Evolutionary conservation across 2,329 filamentous ascomycete genomes (phyloP).

Genomic region (Podosphaera xanthii): DNA sequence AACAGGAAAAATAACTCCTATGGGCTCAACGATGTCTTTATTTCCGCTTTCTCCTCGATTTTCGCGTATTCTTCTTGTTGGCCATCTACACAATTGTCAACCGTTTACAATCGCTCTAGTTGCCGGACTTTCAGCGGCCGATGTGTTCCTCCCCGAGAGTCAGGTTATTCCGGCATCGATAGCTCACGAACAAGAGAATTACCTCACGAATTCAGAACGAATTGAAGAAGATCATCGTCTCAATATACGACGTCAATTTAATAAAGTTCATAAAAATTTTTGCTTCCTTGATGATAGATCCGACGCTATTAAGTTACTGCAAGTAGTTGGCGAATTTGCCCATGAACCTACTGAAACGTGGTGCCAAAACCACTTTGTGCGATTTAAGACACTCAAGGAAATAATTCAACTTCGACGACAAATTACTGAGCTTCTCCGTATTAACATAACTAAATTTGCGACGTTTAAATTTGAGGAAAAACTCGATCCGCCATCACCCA

Average conservation of each 20-base stretch:
- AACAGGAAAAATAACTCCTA: slow-evolving; percentile 52
- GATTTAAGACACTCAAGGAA: slow-evolving; percentile 70
- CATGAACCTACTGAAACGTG: slow-evolving; percentile 50
- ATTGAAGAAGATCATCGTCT: slow-evolving; percentile 48
- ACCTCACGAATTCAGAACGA: slow-evolving; percentile 43
- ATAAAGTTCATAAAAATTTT: slow-evolving; percentile 55
- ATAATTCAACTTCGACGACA: slow-evolving; percentile 63
- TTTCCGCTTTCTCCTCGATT: slow-evolving; percentile 85
- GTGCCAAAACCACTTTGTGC: slow-evolving; percentile 66
- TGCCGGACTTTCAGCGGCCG: slow-evolving; percentile 66
- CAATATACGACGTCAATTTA: slow-evolving; percentile 35
- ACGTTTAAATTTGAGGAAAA: slow-evolving; percentile 32
- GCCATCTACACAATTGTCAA: slow-evolving; percentile 59
- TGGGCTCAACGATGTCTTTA: slow-evolving; percentile 63
- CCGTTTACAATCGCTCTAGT: slow-evolving; percentile 76
- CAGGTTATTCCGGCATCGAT: slow-evolving; percentile 42
- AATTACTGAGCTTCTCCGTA: slow-evolving; percentile 56
- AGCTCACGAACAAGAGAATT: slow-evolving; percentile 25
- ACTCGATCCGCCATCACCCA: slow-evolving; percentile 35
- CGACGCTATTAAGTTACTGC: slow-evolving; percentile 77
- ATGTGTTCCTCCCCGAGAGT: slow-evolving; percentile 66
- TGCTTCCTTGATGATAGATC: slow-evolving; percentile 60
- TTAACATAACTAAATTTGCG: slow-evolving; percentile 45
- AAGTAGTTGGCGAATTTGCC: slow-evolving; percentile 70
- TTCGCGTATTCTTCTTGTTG: slow-evolving; percentile 75